phyloP scores from a whole-genome alignment of 2,329 filamentous ascomycete genomes.

The Penicillium sp. region DNA sequence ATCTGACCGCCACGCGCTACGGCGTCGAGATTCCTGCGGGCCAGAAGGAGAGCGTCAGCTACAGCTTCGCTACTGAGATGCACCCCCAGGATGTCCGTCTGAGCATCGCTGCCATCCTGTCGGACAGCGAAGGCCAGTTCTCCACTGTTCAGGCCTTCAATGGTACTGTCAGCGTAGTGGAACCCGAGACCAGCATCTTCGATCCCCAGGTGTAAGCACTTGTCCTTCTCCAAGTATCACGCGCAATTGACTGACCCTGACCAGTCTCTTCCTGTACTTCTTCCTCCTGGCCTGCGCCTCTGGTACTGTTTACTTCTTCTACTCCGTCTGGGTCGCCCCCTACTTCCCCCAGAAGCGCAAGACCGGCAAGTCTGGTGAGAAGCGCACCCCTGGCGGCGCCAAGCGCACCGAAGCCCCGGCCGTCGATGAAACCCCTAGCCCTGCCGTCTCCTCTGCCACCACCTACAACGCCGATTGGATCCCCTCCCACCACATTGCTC shows the following conservation, averaged over 20 bases:
- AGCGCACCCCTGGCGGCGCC: slow-evolving; percentile 50
- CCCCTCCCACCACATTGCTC: slow-evolving; percentile 79
- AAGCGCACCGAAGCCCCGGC: slow-evolving; percentile 63
- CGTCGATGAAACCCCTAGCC: slow-evolving; percentile 61
- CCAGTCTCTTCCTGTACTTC: slow-evolving; percentile 93
- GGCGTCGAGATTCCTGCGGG: slow-evolving; percentile 68
- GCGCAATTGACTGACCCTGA: slow-evolving; percentile 13
- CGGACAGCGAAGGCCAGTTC: slow-evolving; percentile 59
- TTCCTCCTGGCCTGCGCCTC: slow-evolving; percentile 74
- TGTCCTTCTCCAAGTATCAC: slow-evolving; percentile 9
- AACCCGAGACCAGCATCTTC: slow-evolving; percentile 83
- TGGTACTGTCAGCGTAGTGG: slow-evolving; percentile 77
- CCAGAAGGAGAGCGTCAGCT: slow-evolving; percentile 69
- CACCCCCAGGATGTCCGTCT: slow-evolving; percentile 83
- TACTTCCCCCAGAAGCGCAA: slow-evolving; percentile 76
- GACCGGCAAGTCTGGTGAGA: slow-evolving; percentile 21
- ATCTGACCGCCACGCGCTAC: slow-evolving; percentile 74
- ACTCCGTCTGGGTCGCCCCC: slow-evolving; percentile 94
- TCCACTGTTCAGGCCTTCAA: slow-evolving; percentile 78
- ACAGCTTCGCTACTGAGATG: slow-evolving; percentile 83
- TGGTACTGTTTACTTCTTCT: slow-evolving; percentile 88
- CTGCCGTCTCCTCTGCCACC: slow-evolving; percentile 64
- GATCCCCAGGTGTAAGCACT: slow-evolving; percentile 83
- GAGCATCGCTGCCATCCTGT: slow-evolving; percentile 69
- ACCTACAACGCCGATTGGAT: slow-evolving; percentile 93